Evolutionary conservation across 2,329 filamentous ascomycete genomes (phyloP), one percentile per base, ranked within the genome.

Genomic region (Drechslerella stenobrocha): DNA sequence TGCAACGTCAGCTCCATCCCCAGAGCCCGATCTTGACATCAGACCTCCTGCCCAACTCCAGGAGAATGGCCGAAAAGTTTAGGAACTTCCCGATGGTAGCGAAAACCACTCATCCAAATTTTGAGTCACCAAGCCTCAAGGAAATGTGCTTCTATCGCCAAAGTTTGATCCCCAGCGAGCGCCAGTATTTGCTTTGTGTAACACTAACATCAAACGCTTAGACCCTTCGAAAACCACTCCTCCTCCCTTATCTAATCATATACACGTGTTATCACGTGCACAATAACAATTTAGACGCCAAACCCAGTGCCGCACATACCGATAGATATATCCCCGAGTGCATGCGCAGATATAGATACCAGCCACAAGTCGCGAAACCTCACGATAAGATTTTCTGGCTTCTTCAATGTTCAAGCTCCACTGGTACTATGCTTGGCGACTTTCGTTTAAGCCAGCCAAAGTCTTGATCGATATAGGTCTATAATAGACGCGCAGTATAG

Each of bases 401-500:
- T 7, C 37, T 18, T 42, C 37, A 3, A 18, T 20, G 7, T 18
- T 42, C 37, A 42, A 3, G 37, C 18, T n/a, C 34, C 34, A 18
- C 37, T 42, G 37, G 37, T 18, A 18, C 7, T 18, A 42, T 18
- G 9, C 52, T 56, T 56, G 52, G 52, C 52, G 26, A 9, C 15
- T 2, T 18, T 20, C 15, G 13, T 42, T 42, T 18, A 26, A 15
- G 4, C 44, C 28, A 2, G 22, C 44, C 34, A 46, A 24, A 9
- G 15, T 18, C 7, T 42, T 18, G 37, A 42, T 18, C 15, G 37
- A 42, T 37, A 37, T 42, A 20, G 37, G 37, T 42, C 40, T 32
- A 47, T 46, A 47, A 32, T 22, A 15, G 37, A 35, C 15, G 20
- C 20, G 28, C 24, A 45, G 32, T 35, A 56, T 56, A 46, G 20